phyloP scores from a whole-genome alignment of 2,329 filamentous ascomycete genomes.

The Bipolaris cookei region DNA sequence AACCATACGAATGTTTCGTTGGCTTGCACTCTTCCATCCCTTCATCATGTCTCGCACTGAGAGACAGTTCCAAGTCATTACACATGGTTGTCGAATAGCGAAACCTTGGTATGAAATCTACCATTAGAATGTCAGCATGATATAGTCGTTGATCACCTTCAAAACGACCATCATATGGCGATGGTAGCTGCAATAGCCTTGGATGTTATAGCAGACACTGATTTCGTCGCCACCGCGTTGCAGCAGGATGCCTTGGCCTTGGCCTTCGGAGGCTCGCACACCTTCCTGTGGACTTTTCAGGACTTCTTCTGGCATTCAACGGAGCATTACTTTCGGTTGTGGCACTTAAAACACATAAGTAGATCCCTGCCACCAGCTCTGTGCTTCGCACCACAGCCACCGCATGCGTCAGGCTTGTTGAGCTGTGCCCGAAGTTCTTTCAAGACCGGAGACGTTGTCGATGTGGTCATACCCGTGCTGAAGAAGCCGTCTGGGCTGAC shows the following conservation, averaged over 20 bases:
- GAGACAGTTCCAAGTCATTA: no score
- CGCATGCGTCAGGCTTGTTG: slow-evolving; percentile 22
- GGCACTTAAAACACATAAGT: slow-evolving; percentile 35
- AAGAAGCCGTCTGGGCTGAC: slow-evolving; percentile 20
- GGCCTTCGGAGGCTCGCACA: slow-evolving; percentile 19
- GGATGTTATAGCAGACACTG: neutral
- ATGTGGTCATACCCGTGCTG: slow-evolving; percentile 22
- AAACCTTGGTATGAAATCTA: no score
- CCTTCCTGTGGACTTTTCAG: slow-evolving; percentile 44
- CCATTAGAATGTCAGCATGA: no score
- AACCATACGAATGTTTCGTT: no score
- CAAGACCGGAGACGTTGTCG: slow-evolving; percentile 17
- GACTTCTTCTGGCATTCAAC: slow-evolving; percentile 39
- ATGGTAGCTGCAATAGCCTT: neutral
- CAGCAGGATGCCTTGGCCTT: neutral
- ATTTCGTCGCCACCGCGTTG: neutral
- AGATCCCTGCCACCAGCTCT: slow-evolving; percentile 16
- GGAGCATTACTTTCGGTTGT: slow-evolving; percentile 38
- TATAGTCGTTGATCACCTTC: no score
- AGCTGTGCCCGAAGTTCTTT: slow-evolving; percentile 28
- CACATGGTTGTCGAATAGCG: no score
- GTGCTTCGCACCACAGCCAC: slow-evolving; percentile 17
- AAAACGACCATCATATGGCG: neutral
- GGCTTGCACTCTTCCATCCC: no score
- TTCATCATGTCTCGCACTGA: no score